Evolutionary conservation across 352 stramenopile species (phyloP).

Genomic region (Pythium apleroticum): DNA sequence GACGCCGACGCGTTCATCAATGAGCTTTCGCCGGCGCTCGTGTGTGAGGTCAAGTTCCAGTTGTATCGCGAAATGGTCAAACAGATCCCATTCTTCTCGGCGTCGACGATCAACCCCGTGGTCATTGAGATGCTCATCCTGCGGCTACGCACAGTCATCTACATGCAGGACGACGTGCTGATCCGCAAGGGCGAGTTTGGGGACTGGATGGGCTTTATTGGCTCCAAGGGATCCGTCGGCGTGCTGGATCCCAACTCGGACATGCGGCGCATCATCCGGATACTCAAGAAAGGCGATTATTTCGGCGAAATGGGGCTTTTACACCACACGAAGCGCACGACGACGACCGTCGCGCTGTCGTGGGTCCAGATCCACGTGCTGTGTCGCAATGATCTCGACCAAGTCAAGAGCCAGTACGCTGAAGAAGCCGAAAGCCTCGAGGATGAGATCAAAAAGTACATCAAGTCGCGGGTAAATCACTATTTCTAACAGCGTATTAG

Average conservation of each 20-base stretch:
- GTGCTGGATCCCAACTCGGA: conserved; percentile 54
- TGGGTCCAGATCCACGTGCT: conserved; percentile 79
- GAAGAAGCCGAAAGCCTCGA: conserved; percentile 57
- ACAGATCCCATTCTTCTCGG: conserved; percentile 71
- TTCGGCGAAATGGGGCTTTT: conserved; percentile 78
- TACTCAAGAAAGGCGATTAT: conserved; percentile 71
- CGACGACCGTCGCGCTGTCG: conserved; percentile 62
- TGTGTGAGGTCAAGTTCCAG: conserved; percentile 78
- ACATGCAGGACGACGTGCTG: conserved; percentile 79
- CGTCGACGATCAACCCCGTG: conserved; percentile 47
- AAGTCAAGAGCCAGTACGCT: conserved; percentile 62
- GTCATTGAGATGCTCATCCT: conserved; percentile 79
- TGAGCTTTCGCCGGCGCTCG: conserved; percentile 63
- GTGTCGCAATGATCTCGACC: conserved; percentile 54
- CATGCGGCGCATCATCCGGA: conserved; percentile 52
- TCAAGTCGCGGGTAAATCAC: conserved; percentile 23
- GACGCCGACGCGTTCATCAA: conserved; percentile 78
- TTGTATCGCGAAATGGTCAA: conserved; percentile 75
- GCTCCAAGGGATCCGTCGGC: conserved; percentile 60
- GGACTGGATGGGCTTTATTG: conserved; percentile 84
- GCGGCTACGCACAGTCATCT: conserved; percentile 64
- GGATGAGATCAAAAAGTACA: conserved; percentile 71
- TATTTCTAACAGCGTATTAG: not conserved
- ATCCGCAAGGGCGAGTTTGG: conserved; percentile 77
- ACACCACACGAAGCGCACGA: conserved; percentile 61